Evolutionary conservation across 2,329 filamentous ascomycete genomes (phyloP).

Genomic region (Dactylellina drechsleri): DNA sequence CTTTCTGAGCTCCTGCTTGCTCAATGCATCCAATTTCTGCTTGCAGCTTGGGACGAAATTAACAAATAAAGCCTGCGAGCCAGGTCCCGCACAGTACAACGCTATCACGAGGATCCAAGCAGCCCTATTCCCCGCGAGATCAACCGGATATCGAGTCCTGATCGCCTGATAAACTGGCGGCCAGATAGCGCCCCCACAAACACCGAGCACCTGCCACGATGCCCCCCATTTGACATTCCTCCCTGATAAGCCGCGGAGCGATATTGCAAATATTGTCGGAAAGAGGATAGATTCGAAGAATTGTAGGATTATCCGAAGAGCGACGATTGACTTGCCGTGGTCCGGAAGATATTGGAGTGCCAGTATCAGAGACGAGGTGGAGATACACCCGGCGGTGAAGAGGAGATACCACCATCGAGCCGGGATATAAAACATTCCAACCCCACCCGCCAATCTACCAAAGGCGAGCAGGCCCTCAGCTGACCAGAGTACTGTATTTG

Average conservation of each 20-base stretch:
- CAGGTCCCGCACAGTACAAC: conserved; percentile 24
- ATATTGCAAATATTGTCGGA: conserved; percentile 82
- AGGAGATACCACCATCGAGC: conserved; percentile 76
- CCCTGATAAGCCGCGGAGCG: conserved; percentile 76
- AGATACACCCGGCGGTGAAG: conserved; percentile 73
- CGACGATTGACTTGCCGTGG: conserved; percentile 65
- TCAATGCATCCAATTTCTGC: conserved; percentile 41
- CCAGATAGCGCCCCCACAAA: conserved; percentile 77
- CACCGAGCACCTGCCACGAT: conserved; percentile 77
- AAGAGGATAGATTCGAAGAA: conserved; percentile 86
- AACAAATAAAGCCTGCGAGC: conserved; percentile 31
- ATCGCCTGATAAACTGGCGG: conserved; percentile 62
- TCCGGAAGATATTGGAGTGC: conserved; percentile 62
- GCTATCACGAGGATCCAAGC: conserved; percentile 36
- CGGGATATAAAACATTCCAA: conserved; percentile 73
- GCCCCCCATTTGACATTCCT: conserved; percentile 80
- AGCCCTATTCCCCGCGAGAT: conserved; percentile 11
- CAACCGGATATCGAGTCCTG: conserved; percentile 29
- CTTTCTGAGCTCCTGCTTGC: conserved; percentile 40
- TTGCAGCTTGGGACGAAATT: conserved; percentile 47
- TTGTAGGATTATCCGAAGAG: conserved; percentile 74
- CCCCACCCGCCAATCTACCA: conserved; percentile 75
- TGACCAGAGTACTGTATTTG: conserved; percentile 73
- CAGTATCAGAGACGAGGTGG: conserved; percentile 65
- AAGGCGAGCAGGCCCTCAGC: conserved; percentile 78